Percentiles rank a stretch among this genome's conserved stretches.
Evolutionary conservation across 1,284 basidiomycete genomes (phyloP).

Genomic region (Cronartium quercuum): DNA sequence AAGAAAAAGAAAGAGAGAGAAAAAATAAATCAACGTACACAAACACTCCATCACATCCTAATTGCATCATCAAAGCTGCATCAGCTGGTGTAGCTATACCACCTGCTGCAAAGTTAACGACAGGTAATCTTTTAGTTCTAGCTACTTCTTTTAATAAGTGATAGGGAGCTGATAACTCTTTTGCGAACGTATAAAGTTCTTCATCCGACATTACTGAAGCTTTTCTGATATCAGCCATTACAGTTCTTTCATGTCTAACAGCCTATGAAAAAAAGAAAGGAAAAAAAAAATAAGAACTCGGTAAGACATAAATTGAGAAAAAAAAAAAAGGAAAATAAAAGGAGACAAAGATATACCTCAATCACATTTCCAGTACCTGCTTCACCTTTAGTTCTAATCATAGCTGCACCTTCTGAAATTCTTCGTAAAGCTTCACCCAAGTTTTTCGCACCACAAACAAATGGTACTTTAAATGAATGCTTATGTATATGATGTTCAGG

Average conservation of each 20-base stretch:
- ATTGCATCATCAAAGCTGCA: constrained; percentile 98
- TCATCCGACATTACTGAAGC: constrained; percentile 71
- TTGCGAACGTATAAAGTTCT: constrained; percentile 89
- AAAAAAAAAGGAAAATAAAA: not conserved
- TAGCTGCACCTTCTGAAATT: constrained; percentile 94
- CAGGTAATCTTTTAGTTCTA: constrained; percentile 82
- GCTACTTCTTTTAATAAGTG: constrained; percentile 96
- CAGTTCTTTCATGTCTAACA: constrained; percentile 80
- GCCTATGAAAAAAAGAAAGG: constrained; percentile 52
- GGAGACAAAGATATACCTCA: constrained; percentile 54
- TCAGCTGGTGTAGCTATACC: constrained; percentile 96
- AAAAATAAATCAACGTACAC: constrained; percentile 54
- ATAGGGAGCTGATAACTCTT: constrained; percentile 91
- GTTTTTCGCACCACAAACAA: constrained; percentile 59
- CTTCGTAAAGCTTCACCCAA: constrained; percentile 81
- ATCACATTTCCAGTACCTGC: constrained; percentile 98
- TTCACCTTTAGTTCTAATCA: constrained; percentile 91
- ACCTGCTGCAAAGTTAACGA: constrained; percentile 66
- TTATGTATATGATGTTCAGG: constrained; percentile 62
- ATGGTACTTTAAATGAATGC: constrained; percentile 68
- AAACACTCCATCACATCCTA: constrained; percentile 85
- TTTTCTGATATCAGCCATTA: constrained; percentile 76
- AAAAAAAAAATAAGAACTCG: not conserved
- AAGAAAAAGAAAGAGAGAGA: constrained; percentile 35
- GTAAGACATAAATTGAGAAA: not conserved